These are phyloP conservation scores for Cryphonectria radicalis DNA, from an alignment of 2,329 filamentous ascomycete genomes.

Conservation along the genomic window DNA sequence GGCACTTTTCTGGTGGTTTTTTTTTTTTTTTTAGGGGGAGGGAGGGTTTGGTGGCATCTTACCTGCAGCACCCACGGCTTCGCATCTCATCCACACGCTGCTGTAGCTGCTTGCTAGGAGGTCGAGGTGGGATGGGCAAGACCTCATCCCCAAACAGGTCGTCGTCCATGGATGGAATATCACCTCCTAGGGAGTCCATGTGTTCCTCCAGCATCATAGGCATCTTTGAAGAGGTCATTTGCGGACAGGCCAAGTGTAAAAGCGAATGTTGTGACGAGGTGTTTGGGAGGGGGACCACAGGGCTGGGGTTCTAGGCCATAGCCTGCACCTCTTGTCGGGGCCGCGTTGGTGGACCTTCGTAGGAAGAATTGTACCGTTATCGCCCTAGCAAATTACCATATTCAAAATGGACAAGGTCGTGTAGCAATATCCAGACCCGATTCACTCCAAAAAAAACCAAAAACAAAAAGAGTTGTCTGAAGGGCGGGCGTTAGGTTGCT, in stretches of 20 bases:
- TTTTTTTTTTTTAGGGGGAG: too few species aligned
- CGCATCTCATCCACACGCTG: slow-evolving; percentile 78
- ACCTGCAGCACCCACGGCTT: slow-evolving; percentile 80
- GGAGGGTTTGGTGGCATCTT: slow-evolving; percentile 38
- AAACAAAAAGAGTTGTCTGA: not conserved
- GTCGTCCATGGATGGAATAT: slow-evolving; percentile 71
- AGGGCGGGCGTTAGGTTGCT: not conserved
- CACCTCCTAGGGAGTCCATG: slow-evolving; percentile 58
- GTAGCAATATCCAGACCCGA: not conserved
- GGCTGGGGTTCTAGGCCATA: not conserved
- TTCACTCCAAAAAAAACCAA: not conserved
- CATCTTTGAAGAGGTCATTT: slow-evolving; percentile 45
- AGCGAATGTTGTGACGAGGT: not conserved
- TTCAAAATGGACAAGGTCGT: not conserved
- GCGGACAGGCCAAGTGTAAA: not conserved
- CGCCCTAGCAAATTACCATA: not conserved
- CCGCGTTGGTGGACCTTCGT: not conserved
- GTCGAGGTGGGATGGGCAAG: slow-evolving; percentile 47
- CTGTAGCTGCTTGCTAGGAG: slow-evolving; percentile 68
- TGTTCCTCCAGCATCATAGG: slow-evolving; percentile 59
- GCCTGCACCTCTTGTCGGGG: not conserved
- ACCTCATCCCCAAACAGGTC: slow-evolving; percentile 51
- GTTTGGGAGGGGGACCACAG: not conserved
- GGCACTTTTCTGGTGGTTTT: not conserved
- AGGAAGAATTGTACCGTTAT: not conserved